Base-by-base conservation (phyloP, 2,329 filamentous ascomycete species). In the Pseudogymnoascus sp. region DNA sequence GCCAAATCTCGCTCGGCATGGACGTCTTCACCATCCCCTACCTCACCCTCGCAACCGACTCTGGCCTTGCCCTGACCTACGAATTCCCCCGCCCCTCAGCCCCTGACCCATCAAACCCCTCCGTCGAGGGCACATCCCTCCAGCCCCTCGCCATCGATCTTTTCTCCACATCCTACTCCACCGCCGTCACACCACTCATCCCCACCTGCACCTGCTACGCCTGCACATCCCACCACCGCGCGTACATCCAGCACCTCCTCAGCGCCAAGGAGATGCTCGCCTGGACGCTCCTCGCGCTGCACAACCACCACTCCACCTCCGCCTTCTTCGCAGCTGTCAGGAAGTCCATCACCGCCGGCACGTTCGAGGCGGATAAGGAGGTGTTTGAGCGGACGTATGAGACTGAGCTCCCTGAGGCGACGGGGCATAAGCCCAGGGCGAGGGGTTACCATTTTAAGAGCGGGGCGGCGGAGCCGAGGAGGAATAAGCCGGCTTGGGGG, bases 201-300 rank as follows among this genome's bases (percentile, higher is more conserved):
- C 70, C 80, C 5, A 81, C 76, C 15, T 99, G 95, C 74, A 69
- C 76, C 61, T 99, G 95, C 80, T 93, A 96, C 74, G 80, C 91
- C 21, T 99, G 95, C 79, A 84, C 80, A 1, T 83, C 83, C 17
- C 93, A 97, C 74, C 91, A 96, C 75, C 81, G 88, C 60, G 93
- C 95, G 0, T 99, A 90, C 75, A 72, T 99, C 36, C 88, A 92
- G 68, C 95, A 99, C 74, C 82, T 97, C 0, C 83, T 99, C 5
- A 82, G 85, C 57, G 92, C 95, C 0, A 96, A 93, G 72, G 95
- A 99, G 76, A 97, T 99, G 95, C 85, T 97, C 4, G 93, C 89
- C 23, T 99, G 95, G 95, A 90, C 88, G 0, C 81, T 99, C 7
- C 80, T 99, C 7, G 93, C 97, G 74, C 82, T 96, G 3, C 95